These are phyloP conservation scores for Pleurotus ostreatus DNA, from an alignment of 768 basidiomycete species.

Conservation along the genomic window DNA sequence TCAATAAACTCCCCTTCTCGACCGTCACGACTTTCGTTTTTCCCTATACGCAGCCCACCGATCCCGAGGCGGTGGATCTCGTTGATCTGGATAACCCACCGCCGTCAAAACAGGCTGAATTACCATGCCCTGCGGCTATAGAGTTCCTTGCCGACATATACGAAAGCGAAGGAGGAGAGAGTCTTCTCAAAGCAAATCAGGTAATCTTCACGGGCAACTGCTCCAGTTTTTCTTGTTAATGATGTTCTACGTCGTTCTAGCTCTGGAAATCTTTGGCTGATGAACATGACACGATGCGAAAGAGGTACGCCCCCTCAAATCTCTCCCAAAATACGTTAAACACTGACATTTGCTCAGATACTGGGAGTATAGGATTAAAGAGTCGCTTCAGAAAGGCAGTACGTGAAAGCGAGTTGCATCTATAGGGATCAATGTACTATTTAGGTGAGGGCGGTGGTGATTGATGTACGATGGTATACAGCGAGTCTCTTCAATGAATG, in stretches of 20 bases:
- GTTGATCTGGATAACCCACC: slow-evolving; percentile 76
- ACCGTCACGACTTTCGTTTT: slow-evolving; percentile 54
- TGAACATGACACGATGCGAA: slow-evolving; percentile 71
- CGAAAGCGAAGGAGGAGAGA: slow-evolving; percentile 50
- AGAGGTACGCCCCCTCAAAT: slow-evolving; percentile 44
- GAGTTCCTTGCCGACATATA: slow-evolving; percentile 83
- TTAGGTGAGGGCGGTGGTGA: no score
- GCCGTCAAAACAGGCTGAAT: slow-evolving; percentile 57
- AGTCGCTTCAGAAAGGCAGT: slow-evolving; percentile 29
- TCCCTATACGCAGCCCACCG: slow-evolving; percentile 50
- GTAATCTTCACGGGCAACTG: slow-evolving; percentile 24
- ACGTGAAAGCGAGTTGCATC: background rate
- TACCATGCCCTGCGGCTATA: slow-evolving; percentile 76
- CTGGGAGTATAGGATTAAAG: slow-evolving; percentile 71
- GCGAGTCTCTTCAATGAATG: no score
- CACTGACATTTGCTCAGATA: slow-evolving; percentile 42
- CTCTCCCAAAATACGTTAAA: background rate
- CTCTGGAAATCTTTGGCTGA: slow-evolving; percentile 68
- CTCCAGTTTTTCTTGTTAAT: background rate
- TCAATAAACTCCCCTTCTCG: slow-evolving; percentile 54
- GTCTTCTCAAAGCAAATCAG: slow-evolving; percentile 43
- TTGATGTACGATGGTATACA: no score
- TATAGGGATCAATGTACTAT: no score
- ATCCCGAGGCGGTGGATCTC: slow-evolving; percentile 30
- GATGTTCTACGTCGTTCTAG: slow-evolving; percentile 26